These are phyloP conservation scores for Cocos nucifera DNA, from an alignment of 176 grass and related monocot genomes.

Conservation along the genomic window DNA sequence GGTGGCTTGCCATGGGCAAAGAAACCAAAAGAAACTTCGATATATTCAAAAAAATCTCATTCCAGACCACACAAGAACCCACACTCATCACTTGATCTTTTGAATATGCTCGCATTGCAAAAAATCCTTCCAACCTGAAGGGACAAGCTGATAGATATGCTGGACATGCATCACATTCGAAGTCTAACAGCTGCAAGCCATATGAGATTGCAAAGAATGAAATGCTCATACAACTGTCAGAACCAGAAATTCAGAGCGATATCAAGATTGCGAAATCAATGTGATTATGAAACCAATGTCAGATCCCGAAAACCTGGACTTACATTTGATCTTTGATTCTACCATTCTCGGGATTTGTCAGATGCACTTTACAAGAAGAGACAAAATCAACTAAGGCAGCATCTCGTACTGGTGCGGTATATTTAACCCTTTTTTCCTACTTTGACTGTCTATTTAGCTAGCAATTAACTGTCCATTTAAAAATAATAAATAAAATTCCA, in stretches of 20 bases:
- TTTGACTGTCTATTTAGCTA: not conserved
- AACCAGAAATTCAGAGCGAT: constrained; percentile 29
- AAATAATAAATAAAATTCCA: constrained; percentile 13
- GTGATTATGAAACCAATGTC: constrained; percentile 70
- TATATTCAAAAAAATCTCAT: constrained; percentile 5
- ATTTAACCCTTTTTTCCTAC: not conserved
- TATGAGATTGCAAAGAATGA: constrained; percentile 48
- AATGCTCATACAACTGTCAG: constrained; percentile 67
- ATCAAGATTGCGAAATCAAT: constrained; percentile 48
- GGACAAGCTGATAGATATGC: not conserved
- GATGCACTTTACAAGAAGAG: constrained; percentile 4
- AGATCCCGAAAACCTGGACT: constrained; percentile 27
- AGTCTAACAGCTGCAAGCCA: not conserved
- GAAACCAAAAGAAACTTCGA: constrained; percentile 39
- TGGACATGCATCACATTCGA: not conserved
- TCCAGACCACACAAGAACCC: constrained; percentile 3
- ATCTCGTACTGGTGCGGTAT: not conserved
- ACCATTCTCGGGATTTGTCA: not conserved
- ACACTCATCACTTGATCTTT: not conserved
- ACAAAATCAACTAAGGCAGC: not conserved
- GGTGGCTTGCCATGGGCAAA: constrained; percentile 61
- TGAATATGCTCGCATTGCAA: not conserved
- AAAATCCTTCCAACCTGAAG: constrained; percentile 5
- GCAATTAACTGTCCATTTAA: not conserved
- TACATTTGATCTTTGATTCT: constrained; percentile 20